phyloP scores from a whole-genome alignment of 768 basidiomycete genomes.

The Boletellus ananiceps region DNA sequence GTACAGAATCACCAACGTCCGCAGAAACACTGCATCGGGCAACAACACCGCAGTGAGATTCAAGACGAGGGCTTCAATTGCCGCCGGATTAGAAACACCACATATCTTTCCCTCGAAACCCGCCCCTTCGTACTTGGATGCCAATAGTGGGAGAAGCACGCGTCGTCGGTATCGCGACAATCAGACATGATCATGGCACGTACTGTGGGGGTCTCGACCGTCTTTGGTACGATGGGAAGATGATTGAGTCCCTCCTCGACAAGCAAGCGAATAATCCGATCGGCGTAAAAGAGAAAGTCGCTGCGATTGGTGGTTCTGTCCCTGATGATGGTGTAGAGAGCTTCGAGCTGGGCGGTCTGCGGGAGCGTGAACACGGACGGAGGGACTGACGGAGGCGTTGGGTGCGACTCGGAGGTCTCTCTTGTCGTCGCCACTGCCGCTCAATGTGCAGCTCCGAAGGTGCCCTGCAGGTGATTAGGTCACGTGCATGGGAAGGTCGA shows the following conservation, averaged over 20 bases:
- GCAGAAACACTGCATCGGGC: constrained; percentile 8
- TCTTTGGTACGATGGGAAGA: constrained; percentile 69
- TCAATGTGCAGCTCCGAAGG: no score
- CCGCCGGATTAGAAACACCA: constrained; percentile 66
- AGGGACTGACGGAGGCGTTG: constrained; percentile 33
- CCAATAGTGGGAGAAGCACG: constrained; percentile 37
- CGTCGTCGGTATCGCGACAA: no score
- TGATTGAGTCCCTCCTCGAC: constrained; percentile 89
- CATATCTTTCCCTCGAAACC: constrained; percentile 96
- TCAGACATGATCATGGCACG: constrained; percentile 2
- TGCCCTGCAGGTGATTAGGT: no score
- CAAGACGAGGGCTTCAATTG: constrained; percentile 10
- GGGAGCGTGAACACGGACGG: constrained; percentile 85
- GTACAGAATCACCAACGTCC: constrained; percentile 12
- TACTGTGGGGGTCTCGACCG: constrained; percentile 80
- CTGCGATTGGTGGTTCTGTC: constrained; percentile 84
- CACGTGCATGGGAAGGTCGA: no score
- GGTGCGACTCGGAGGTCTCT: no score
- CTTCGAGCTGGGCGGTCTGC: constrained; percentile 91
- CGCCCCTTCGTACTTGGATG: constrained; percentile 82
- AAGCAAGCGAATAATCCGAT: constrained; percentile 81
- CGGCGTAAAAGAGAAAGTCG: constrained; percentile 95
- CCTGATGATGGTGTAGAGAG: constrained; percentile 91
- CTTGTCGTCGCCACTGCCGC: no score
- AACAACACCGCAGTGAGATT: constrained; percentile 5